Conservation (phyloP, 805 yeast genomes). For the Candida tammaniensis region DNA sequence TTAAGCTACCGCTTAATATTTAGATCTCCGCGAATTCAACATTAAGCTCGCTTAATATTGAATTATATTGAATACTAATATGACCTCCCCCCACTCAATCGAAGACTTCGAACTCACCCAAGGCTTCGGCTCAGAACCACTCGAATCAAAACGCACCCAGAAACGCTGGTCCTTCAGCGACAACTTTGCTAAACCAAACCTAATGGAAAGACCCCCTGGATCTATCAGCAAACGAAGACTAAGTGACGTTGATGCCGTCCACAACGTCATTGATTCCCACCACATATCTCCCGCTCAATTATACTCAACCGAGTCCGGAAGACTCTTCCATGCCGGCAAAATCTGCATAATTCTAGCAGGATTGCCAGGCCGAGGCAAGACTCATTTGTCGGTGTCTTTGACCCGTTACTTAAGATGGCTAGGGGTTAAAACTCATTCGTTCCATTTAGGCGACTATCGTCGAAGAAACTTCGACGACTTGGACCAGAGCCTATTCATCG, state of each 20-base stretch:
- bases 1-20: too few species aligned
- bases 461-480: slow-evolving; percentile 48
- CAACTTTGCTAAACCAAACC: slow-evolving; percentile 33
- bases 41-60: too few species aligned
- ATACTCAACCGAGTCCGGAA: slow-evolving; percentile 89
- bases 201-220: slow-evolving; percentile 31
- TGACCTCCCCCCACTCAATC: too few species aligned
- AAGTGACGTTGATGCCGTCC: slow-evolving; percentile 59
- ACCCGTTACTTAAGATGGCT: slow-evolving; percentile 94
- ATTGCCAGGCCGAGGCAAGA: slow-evolving; percentile 93
- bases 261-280: slow-evolving; percentile 54
- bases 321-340: slow-evolving; percentile 93
- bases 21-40: too few species aligned
- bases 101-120: neutral
- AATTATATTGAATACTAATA: too few species aligned
- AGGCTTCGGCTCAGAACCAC: neutral
- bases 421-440: slow-evolving; percentile 89
- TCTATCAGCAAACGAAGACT: slow-evolving; percentile 28
- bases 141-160: slow-evolving; percentile 35
- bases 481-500: slow-evolving; percentile 44
- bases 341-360: slow-evolving; percentile 88
- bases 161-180: slow-evolving; percentile 45
- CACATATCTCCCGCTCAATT: slow-evolving; percentile 89
- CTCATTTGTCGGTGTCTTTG: slow-evolving; percentile 85
- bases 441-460: slow-evolving; percentile 90